Conservation (phyloP, 345 rosid species). For the Syzygium oleosum region DNA sequence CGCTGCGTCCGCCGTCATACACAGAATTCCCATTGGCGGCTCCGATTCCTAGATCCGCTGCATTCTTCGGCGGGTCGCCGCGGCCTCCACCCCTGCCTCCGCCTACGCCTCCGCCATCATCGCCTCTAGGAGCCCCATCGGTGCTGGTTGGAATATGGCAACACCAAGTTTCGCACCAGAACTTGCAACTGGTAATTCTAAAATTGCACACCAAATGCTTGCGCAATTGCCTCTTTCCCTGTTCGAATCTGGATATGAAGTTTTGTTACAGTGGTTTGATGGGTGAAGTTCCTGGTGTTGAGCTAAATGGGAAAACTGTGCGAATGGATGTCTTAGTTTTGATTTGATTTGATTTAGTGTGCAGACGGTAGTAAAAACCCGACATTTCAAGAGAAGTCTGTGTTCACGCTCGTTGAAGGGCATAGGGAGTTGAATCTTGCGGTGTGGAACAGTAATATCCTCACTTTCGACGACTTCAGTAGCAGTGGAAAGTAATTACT, state of each 20-base stretch:
- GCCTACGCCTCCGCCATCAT: rapidly evolving
- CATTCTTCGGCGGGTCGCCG: not conserved
- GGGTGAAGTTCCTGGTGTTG: not conserved
- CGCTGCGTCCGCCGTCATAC: not conserved
- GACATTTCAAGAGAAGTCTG: not conserved
- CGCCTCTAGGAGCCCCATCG: not conserved
- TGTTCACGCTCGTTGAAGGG: too few species aligned
- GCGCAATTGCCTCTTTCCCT: not conserved
- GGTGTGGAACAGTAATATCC: rapidly evolving
- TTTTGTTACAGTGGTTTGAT: not conserved
- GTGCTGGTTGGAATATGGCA: not conserved
- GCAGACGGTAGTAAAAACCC: not conserved
- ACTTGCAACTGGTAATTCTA: not conserved
- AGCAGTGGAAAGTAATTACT: not conserved
- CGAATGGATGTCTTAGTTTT: not conserved
- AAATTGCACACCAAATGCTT: not conserved
- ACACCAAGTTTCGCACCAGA: not conserved
- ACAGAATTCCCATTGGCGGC: not conserved
- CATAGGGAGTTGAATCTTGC: not conserved
- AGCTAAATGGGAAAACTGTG: not conserved
- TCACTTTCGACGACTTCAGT: not conserved
- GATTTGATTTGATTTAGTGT: not conserved
- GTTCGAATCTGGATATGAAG: not conserved
- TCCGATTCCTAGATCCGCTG: not conserved
- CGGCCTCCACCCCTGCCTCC: not conserved